Percentiles rank a stretch among this genome's conserved stretches.
Conservation (phyloP, 2,329 filamentous ascomycete genomes). For the Tolypocladium nubicola region DNA sequence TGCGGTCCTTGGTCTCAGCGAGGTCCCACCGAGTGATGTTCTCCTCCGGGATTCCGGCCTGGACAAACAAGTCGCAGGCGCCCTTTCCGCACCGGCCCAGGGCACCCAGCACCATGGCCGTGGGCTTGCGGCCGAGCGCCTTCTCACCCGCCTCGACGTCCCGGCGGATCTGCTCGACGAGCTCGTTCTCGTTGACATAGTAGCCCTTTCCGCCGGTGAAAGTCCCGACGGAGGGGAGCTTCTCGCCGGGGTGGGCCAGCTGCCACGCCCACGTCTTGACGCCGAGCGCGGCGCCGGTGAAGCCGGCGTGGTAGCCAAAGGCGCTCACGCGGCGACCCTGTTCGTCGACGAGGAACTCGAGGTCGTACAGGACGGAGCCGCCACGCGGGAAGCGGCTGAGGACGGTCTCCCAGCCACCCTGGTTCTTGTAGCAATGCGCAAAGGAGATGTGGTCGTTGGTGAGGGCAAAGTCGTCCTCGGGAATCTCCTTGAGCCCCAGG, state of each 20-base stretch:
- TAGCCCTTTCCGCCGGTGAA: constrained; percentile 39
- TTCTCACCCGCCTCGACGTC: constrained; percentile 59
- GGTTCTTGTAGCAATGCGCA: constrained; percentile 66
- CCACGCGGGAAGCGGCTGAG: constrained; percentile 71
- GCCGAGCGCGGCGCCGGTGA: constrained; percentile 62
- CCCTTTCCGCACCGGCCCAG: constrained; percentile 77
- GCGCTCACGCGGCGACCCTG: constrained; percentile 60
- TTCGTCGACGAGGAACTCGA: constrained; percentile 76
- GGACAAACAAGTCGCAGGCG: constrained; percentile 68
- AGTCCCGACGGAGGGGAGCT: constrained; percentile 41
- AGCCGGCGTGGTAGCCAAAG: constrained; percentile 68
- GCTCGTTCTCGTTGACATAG: constrained; percentile 57
- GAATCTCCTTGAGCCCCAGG: constrained; percentile 67
- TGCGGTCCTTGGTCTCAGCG: constrained; percentile 55
- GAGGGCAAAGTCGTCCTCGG: constrained; percentile 53
- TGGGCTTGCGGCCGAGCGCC: constrained; percentile 57
- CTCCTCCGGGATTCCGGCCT: constrained; percentile 44
- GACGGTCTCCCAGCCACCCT: constrained; percentile 68
- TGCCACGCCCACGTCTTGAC: constrained; percentile 79
- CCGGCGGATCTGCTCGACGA: constrained; percentile 31
- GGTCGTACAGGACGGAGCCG: constrained; percentile 52
- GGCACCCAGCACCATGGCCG: constrained; percentile 75
- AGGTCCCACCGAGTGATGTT: constrained; percentile 57
- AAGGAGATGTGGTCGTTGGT: constrained; percentile 45
- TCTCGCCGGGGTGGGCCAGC: constrained; percentile 56